Evolutionary conservation across 2,329 filamentous ascomycete genomes (phyloP).

Genomic region (Hypomyces rosellus): DNA sequence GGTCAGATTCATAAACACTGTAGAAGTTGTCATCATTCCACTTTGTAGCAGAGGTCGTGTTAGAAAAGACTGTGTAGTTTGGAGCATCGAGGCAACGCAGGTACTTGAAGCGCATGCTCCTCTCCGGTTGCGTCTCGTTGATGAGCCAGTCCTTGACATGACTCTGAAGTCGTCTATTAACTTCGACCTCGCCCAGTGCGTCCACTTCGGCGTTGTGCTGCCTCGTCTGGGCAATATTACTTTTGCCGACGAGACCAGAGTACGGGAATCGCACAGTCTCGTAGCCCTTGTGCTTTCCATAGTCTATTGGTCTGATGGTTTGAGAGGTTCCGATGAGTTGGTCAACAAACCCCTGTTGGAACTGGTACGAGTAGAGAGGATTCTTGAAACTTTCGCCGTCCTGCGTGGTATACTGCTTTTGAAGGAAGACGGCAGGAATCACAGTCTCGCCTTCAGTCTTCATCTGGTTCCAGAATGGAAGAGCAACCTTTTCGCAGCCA

Average conservation of each 20-base stretch:
- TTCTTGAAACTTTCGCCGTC: slow-evolving; percentile 12
- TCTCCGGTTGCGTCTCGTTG: too few relatives aligned
- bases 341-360: slow-evolving; percentile 15
- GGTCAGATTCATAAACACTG: too few relatives aligned
- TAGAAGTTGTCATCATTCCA: slow-evolving; percentile 8
- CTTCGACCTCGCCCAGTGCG: too few relatives aligned
- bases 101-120: slow-evolving; percentile 6
- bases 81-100: slow-evolving; percentile 21
- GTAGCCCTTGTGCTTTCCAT: slow-evolving; percentile 16
- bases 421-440: slow-evolving; percentile 8
- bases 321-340: neutral
- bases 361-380: slow-evolving; percentile 19
- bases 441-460: neutral
- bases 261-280: slow-evolving; percentile 20
- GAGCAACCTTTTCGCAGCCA: slow-evolving; percentile 10
- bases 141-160: too few relatives aligned
- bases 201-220: too few relatives aligned
- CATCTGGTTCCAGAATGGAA: slow-evolving; percentile 21
- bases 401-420: neutral
- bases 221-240: too few relatives aligned
- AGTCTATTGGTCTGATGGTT: slow-evolving; percentile 4
- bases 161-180: too few relatives aligned
- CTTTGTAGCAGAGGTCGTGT: slow-evolving; percentile 18
- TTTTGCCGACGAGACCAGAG: slow-evolving; percentile 19
- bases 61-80: slow-evolving; percentile 29